Evolutionary conservation across 1,139 yeast species (phyloP).

Genomic region (Lipomyces yarrowii): DNA sequence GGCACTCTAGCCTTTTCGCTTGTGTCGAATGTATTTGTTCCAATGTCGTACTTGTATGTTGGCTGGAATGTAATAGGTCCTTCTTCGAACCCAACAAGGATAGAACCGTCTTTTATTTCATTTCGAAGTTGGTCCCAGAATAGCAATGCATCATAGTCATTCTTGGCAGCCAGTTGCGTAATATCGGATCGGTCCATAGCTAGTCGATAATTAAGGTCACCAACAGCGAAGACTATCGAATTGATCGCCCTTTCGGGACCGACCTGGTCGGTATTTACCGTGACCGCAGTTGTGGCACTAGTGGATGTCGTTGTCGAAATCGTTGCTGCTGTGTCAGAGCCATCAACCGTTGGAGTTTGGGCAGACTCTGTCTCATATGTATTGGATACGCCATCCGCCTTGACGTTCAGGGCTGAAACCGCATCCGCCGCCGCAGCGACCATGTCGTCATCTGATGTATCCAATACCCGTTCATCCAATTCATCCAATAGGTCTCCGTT

Average conservation of each 20-base stretch:
- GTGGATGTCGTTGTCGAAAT: constrained; percentile 15
- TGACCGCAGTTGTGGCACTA: constrained; percentile 19
- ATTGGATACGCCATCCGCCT: neutral
- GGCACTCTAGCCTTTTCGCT: constrained; percentile 67
- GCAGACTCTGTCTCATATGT: constrained; percentile 1
- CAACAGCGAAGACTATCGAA: constrained; percentile 56
- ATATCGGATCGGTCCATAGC: constrained; percentile 51
- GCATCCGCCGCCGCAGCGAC: constrained; percentile 21
- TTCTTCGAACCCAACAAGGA: constrained; percentile 67
- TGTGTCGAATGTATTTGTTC: constrained; percentile 34
- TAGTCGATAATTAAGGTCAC: constrained; percentile 76
- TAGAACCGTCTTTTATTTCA: constrained; percentile 56
- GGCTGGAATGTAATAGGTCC: constrained; percentile 68
- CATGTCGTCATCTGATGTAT: constrained; percentile 30
- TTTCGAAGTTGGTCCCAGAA: constrained; percentile 60
- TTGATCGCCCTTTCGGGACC: constrained; percentile 24
- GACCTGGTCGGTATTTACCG: constrained; percentile 19
- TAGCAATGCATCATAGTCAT: constrained; percentile 53
- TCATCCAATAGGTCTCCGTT: constrained; percentile 32
- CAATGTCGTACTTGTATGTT: constrained; percentile 62
- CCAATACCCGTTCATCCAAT: constrained; percentile 35
- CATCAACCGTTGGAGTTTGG: constrained; percentile 28
- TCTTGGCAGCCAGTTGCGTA: constrained; percentile 48
- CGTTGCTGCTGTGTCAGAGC: constrained; percentile 21
- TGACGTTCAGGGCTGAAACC: constrained; percentile 1